These are phyloP conservation scores for Heliamphora exappendiculata DNA, from an alignment of 148 eudicot species.

Conservation along the genomic window DNA sequence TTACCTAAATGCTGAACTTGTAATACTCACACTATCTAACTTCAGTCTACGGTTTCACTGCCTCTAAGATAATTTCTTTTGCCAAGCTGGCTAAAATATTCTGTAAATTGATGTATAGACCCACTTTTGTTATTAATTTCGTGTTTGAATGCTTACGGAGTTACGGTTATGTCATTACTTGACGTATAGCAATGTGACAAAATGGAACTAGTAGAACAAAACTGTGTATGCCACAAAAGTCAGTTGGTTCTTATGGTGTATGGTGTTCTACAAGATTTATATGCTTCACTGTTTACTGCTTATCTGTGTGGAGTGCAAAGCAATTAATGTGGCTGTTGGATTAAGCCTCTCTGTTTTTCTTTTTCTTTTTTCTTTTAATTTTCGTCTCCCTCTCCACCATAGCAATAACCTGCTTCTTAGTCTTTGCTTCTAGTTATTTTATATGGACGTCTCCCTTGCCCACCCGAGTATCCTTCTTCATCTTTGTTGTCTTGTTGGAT, in stretches of 20 bases:
- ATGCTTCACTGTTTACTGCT: background rate
- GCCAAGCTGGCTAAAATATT: background rate
- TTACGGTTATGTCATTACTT: no score
- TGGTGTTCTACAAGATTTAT: conserved; percentile 2
- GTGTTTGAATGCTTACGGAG: background rate
- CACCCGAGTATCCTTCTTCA: background rate
- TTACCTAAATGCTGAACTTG: background rate
- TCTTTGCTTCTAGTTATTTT: background rate
- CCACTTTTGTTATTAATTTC: background rate
- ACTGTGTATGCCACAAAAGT: background rate
- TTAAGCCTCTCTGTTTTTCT: background rate
- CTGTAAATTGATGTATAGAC: background rate
- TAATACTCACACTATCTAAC: background rate
- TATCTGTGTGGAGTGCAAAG: background rate
- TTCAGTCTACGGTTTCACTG: background rate
- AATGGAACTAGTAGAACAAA: background rate
- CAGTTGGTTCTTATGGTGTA: background rate
- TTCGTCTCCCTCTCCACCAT: background rate
- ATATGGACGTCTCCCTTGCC: background rate
- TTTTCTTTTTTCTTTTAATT: no score
- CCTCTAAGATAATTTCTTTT: background rate
- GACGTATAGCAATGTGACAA: background rate
- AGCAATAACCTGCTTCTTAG: background rate
- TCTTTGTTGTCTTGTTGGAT: background rate
- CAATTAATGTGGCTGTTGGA: background rate